phyloP scores from a whole-genome alignment of 805 yeast species.

The Lipomyces starkeyi region DNA sequence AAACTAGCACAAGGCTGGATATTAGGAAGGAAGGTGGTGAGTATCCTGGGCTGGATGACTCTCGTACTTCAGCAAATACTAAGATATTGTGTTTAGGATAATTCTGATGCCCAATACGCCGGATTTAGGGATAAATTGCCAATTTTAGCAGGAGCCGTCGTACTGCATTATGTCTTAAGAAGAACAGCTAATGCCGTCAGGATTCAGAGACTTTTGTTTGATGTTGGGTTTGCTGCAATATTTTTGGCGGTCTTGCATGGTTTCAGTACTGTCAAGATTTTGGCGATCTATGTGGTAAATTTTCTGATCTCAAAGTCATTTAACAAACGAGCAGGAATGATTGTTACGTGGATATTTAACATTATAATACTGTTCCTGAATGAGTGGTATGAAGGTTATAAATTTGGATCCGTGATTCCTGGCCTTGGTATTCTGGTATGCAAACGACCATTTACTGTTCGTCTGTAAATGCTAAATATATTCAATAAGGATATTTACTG shows the following conservation, averaged over 20 bases:
- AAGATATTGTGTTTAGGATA: conserved; percentile 55
- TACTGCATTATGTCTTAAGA: conserved; percentile 62
- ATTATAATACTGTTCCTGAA: conserved; percentile 78
- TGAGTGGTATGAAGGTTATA: conserved; percentile 64
- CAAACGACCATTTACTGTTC: neutral
- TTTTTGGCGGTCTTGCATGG: conserved; percentile 84
- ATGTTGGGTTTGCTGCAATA: conserved; percentile 69
- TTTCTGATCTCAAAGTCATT: conserved; percentile 54
- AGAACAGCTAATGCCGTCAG: conserved; percentile 41
- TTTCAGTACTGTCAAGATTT: conserved; percentile 65
- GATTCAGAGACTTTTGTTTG: conserved; percentile 62
- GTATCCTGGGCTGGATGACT: neutral
- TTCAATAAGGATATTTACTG: conserved; percentile 54
- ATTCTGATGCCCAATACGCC: conserved; percentile 86
- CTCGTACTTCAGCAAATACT: neutral
- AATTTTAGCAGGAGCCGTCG: conserved; percentile 60
- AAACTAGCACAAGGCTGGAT: conserved; percentile 84
- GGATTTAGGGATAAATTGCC: conserved; percentile 84
- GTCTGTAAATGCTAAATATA: neutral
- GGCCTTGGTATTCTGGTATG: conserved; percentile 52
- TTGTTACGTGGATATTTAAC: conserved; percentile 76
- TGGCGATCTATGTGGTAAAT: conserved; percentile 61
- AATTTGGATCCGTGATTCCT: conserved; percentile 53
- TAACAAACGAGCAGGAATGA: conserved; percentile 23
- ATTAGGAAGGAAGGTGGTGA: conserved; percentile 76